Conservation (phyloP, 441 rosid genomes). For the Croton setiger region DNA sequence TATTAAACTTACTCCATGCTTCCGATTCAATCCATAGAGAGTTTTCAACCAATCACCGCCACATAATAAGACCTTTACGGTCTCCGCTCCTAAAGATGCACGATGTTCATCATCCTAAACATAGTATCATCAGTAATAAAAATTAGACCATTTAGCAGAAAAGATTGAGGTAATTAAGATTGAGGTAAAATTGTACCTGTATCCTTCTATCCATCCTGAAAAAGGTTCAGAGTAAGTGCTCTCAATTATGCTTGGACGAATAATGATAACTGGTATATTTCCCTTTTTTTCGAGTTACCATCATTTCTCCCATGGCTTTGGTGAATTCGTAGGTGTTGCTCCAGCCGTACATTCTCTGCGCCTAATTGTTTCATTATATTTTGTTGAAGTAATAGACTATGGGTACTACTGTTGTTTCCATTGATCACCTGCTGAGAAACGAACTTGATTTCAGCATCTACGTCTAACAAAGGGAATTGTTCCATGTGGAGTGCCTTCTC, state of each 20-base stretch:
- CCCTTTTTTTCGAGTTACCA: constrained; percentile 8
- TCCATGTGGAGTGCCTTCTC: constrained; percentile 34
- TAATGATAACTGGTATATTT: constrained; percentile 26
- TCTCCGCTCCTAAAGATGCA: too few relatives aligned
- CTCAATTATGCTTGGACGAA: constrained; percentile 34
- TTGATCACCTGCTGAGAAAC: constrained; percentile 4
- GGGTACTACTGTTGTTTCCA: too few relatives aligned
- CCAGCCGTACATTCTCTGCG: constrained; percentile 31
- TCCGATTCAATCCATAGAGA: too few relatives aligned
- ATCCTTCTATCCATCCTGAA: constrained; percentile 46
- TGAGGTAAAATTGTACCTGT: constrained; percentile 15
- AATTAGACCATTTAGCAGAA: too few relatives aligned
- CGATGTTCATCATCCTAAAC: too few relatives aligned
- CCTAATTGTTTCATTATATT: neutral
- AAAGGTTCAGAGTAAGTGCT: constrained; percentile 41
- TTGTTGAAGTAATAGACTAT: too few relatives aligned
- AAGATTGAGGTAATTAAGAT: too few relatives aligned
- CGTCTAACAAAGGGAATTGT: constrained; percentile 22
- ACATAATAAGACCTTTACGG: too few relatives aligned
- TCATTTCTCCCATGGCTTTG: constrained; percentile 47
- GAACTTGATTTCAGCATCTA: constrained; percentile 30
- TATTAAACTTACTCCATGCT: too few relatives aligned
- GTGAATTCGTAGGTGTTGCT: constrained; percentile 31
- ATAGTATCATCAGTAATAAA: neutral
- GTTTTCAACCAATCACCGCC: too few relatives aligned